Conservation (phyloP, 1,284 basidiomycete genomes). For the Trichosporon sp. region DNA sequence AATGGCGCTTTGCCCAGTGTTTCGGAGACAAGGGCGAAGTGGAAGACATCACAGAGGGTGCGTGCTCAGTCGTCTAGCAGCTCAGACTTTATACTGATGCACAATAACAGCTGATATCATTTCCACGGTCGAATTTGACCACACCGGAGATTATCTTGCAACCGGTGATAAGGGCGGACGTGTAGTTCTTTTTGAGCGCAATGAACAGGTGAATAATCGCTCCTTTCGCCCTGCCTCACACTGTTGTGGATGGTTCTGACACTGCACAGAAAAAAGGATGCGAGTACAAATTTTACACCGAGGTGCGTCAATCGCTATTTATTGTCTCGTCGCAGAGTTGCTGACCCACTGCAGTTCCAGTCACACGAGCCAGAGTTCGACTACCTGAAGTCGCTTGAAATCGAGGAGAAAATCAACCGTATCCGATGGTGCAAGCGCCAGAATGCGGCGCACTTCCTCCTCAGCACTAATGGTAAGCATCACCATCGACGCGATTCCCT, state of each 20-base stretch:
- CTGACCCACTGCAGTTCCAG: conserved; percentile 57
- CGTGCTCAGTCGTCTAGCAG: conserved; percentile 6
- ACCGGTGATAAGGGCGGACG: conserved; percentile 99
- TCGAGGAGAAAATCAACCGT: conserved; percentile 99
- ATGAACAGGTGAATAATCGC: conserved; percentile 73
- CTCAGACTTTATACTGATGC: background rate
- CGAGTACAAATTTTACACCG: conserved; percentile 99
- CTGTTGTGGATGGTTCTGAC: background rate
- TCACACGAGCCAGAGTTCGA: conserved; percentile 99
- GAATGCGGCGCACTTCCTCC: conserved; percentile 92
- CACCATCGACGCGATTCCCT: too few relatives aligned
- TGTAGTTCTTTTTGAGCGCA: conserved; percentile 97
- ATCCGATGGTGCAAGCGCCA: conserved; percentile 99
- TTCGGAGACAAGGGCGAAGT: conserved; percentile 99
- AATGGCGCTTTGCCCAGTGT: conserved; percentile 99
- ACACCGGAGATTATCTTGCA: conserved; percentile 97
- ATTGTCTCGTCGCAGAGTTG: background rate
- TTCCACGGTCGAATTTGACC: conserved; percentile 99
- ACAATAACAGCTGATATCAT: conserved; percentile 83
- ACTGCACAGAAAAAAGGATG: conserved; percentile 89
- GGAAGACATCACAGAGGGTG: conserved; percentile 98
- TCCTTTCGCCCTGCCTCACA: background rate
- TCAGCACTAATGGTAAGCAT: conserved; percentile 88
- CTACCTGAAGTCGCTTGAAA: conserved; percentile 98
- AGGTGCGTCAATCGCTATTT: conserved; percentile 48